phyloP scores from a whole-genome alignment of 73 alveolate genomes.

The Uronychia setigera region DNA sequence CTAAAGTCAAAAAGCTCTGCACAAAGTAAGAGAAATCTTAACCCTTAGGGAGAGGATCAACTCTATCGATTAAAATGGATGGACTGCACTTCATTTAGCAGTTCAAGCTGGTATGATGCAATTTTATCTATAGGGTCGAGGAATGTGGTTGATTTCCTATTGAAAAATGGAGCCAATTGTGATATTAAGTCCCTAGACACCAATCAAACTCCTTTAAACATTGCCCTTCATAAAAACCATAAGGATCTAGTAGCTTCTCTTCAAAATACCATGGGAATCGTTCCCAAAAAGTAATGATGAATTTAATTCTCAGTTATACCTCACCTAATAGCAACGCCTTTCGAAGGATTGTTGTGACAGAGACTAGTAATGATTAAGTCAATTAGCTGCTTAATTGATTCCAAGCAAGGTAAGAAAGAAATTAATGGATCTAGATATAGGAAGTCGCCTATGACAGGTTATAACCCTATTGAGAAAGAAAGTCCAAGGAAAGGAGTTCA shows the following conservation, averaged over 20 bases:
- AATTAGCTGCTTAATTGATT: not conserved
- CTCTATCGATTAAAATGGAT: not conserved
- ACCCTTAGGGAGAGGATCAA: not conserved
- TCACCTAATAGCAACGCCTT: not conserved
- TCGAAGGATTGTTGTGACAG: not conserved
- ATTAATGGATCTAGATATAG: too few species aligned
- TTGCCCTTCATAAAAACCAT: not conserved
- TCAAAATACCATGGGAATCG: not conserved
- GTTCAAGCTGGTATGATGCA: not conserved
- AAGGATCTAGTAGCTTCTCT: not conserved
- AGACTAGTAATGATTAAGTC: not conserved
- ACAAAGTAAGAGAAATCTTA: not conserved
- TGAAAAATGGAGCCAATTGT: not conserved
- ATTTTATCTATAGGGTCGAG: not conserved
- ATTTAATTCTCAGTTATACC: not conserved
- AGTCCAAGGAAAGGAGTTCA: too few species aligned
- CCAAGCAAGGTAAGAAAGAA: not conserved
- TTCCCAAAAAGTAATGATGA: not conserved
- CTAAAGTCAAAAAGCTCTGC: not conserved
- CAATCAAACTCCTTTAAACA: not conserved
- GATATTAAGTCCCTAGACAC: not conserved
- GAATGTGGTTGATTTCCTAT: not conserved
- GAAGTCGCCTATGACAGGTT: too few species aligned
- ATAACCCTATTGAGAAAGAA: too few species aligned
- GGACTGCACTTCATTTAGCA: not conserved